Evolutionary conservation across 768 basidiomycete species (phyloP).

Genomic region (Boletus rufocinnamomeus): DNA sequence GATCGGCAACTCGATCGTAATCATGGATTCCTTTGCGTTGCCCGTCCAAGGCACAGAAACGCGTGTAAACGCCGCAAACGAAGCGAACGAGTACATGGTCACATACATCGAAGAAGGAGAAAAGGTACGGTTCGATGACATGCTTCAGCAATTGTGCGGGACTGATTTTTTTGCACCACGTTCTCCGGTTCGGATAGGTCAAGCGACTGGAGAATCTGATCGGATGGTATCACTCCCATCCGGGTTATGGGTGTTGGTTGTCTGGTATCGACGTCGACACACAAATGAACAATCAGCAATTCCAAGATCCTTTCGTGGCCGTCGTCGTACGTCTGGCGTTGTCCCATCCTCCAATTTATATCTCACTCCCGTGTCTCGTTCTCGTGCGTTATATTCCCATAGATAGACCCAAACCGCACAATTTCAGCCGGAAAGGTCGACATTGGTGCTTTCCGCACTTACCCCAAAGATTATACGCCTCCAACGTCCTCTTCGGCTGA

Average conservation of each 20-base stretch:
- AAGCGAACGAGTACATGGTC: constrained; percentile 99
- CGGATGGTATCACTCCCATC: constrained; percentile 99
- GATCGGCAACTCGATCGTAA: constrained; percentile 70
- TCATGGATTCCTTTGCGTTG: constrained; percentile 96
- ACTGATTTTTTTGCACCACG: not conserved
- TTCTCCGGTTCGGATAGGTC: constrained; percentile 48
- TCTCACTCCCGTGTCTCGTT: not conserved
- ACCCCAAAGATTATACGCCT: constrained; percentile 93
- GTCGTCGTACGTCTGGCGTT: constrained; percentile 70
- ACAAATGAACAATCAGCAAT: constrained; percentile 92
- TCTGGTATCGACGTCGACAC: constrained; percentile 99
- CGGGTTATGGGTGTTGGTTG: constrained; percentile 98
- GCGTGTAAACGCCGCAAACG: constrained; percentile 92
- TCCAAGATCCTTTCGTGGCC: constrained; percentile 95
- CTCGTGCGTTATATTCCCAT: not conserved
- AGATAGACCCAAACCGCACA: constrained; percentile 98
- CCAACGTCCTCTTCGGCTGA: constrained; percentile 69
- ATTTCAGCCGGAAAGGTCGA: constrained; percentile 98
- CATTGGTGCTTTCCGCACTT: constrained; percentile 98
- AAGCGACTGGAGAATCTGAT: constrained; percentile 84
- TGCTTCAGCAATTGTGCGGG: not conserved
- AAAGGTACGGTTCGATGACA: constrained; percentile 51
- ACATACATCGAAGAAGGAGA: constrained; percentile 83
- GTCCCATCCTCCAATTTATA: not conserved
- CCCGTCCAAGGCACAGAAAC: constrained; percentile 99